Evolutionary conservation across 768 basidiomycete species (phyloP).

Genomic region (Tulasnella sp.): DNA sequence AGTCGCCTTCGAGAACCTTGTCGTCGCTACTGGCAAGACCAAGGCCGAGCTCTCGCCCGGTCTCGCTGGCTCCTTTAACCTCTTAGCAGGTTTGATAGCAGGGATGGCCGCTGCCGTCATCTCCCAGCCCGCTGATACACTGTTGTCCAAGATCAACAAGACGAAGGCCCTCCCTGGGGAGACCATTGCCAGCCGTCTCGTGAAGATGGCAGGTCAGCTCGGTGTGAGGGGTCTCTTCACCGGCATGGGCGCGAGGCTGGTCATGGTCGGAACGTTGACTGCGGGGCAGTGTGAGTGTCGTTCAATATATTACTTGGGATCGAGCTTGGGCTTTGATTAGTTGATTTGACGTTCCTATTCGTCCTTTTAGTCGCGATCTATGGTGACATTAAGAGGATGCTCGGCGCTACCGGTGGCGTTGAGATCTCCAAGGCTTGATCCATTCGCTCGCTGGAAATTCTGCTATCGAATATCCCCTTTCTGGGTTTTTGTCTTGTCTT

Average conservation of each 20-base stretch:
- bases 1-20: slow-evolving; percentile 42
- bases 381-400: slow-evolving; percentile 29
- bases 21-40: slow-evolving; percentile 62
- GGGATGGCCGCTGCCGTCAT: slow-evolving; percentile 94
- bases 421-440: slow-evolving; percentile 21
- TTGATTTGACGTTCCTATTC: not conserved
- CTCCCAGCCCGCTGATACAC: slow-evolving; percentile 90
- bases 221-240: slow-evolving; percentile 32
- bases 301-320: too few species aligned
- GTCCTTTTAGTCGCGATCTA: slow-evolving; percentile 24
- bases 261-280: slow-evolving; percentile 35
- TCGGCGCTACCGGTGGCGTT: slow-evolving; percentile 28
- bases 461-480: too few species aligned
- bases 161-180: slow-evolving; percentile 35
- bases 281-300: slow-evolving; percentile 28
- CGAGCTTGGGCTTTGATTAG: too few species aligned
- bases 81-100: slow-evolving; percentile 84
- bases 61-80: slow-evolving; percentile 52
- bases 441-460: too few species aligned
- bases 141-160: slow-evolving; percentile 92
- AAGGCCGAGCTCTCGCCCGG: slow-evolving; percentile 53
- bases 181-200: slow-evolving; percentile 28
- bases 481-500: too few species aligned
- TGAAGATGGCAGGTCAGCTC: slow-evolving; percentile 31
- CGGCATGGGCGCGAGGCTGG: slow-evolving; percentile 20